A percentile compares a stretch with the other conserved stretches of the same genome.
Evolutionary conservation across 1,139 yeast genomes (phyloP).

Genomic region (Scheffersomyces titani): DNA sequence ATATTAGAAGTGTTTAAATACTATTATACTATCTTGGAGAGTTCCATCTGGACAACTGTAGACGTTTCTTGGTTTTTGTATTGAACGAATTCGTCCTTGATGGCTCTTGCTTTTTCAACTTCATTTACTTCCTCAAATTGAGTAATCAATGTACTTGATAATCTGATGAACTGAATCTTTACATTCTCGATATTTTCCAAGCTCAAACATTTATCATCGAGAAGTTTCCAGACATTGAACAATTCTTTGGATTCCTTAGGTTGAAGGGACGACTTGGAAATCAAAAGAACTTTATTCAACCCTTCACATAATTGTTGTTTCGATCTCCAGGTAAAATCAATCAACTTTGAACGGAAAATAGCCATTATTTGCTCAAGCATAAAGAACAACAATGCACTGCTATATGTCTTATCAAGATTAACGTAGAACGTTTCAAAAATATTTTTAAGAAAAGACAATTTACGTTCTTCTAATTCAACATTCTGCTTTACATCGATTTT

Average conservation of each 20-base stretch:
- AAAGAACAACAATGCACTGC: slow-evolving; percentile 24
- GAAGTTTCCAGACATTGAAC: slow-evolving; percentile 24
- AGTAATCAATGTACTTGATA: slow-evolving; percentile 22
- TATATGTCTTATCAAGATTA: slow-evolving; percentile 17
- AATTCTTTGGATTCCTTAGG: slow-evolving; percentile 11
- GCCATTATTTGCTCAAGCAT: slow-evolving; percentile 21
- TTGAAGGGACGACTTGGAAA: neutral
- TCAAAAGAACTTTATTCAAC: slow-evolving; percentile 11
- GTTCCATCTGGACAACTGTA: slow-evolving; percentile 33
- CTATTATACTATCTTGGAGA: slow-evolving; percentile 4
- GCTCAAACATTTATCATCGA: slow-evolving; percentile 33
- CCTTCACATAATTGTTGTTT: slow-evolving; percentile 47
- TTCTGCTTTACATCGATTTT: slow-evolving; percentile 27
- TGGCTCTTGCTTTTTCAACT: slow-evolving; percentile 11
- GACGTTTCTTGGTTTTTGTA: slow-evolving; percentile 22
- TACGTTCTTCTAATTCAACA: slow-evolving; percentile 39
- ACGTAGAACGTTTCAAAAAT: slow-evolving; percentile 29
- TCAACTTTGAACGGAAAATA: slow-evolving; percentile 27
- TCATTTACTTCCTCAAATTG: slow-evolving; percentile 15
- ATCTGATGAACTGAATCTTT: slow-evolving; percentile 48
- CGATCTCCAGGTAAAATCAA: slow-evolving; percentile 62
- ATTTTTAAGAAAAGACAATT: slow-evolving; percentile 33
- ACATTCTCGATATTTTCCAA: slow-evolving; percentile 63
- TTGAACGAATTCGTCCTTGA: slow-evolving; percentile 22
- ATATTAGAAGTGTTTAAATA: neutral